Evolutionary conservation across 208 protist genomes (phyloP).

Genomic region (Trypanosoma avium): DNA sequence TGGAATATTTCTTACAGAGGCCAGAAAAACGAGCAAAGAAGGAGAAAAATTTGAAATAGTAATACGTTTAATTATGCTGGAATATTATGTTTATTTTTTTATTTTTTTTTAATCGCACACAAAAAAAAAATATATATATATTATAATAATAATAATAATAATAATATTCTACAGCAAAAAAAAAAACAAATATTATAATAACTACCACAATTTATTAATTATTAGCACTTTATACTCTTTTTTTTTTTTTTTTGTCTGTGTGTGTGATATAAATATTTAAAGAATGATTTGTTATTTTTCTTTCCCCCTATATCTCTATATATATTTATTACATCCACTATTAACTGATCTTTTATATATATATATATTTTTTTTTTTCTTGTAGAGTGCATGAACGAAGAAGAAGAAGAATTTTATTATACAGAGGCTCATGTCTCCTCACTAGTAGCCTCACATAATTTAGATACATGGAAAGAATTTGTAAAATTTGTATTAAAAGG

Average conservation of each 20-base stretch:
- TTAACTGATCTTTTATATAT: conserved; percentile 23
- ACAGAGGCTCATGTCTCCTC: conserved; percentile 10
- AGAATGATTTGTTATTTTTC: too few relatives aligned
- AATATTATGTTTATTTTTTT: too few relatives aligned
- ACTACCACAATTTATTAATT: too few relatives aligned
- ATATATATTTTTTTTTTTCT: conserved; percentile 8
- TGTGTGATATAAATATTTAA: too few relatives aligned
- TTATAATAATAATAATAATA: too few relatives aligned
- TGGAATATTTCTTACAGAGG: conserved; percentile 78
- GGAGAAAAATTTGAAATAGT: background rate
- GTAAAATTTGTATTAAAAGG: conserved; percentile 1
- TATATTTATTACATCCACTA: background rate
- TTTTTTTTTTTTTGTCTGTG: background rate
- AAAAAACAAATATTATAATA: too few relatives aligned
- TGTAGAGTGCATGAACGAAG: background rate
- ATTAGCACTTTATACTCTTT: too few relatives aligned
- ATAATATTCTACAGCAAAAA: too few relatives aligned
- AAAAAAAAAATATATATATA: background rate
- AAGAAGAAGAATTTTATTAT: background rate
- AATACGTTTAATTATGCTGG: too few relatives aligned
- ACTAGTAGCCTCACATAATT: conserved; percentile 7
- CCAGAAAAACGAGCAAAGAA: conserved; percentile 26
- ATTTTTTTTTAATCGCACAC: too few relatives aligned
- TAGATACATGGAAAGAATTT: conserved; percentile 15
- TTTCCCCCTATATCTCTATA: background rate